Conservation (phyloP, 768 basidiomycete species). For the Rhizopogon roseolus region DNA sequence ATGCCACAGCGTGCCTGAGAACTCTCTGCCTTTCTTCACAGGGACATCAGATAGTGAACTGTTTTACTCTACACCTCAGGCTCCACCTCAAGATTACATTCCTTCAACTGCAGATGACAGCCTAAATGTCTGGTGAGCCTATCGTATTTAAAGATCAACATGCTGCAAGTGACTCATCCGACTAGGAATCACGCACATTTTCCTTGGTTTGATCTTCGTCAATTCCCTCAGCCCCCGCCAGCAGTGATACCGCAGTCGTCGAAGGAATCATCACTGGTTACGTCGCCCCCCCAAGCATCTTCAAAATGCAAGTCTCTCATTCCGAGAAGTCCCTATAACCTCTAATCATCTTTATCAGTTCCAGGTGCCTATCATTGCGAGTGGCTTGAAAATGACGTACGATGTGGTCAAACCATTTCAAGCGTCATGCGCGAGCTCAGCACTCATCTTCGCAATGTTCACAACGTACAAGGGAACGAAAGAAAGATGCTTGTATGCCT, state of each 20-base stretch:
- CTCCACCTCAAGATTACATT: neutral
- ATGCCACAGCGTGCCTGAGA: neutral
- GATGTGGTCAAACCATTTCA: constrained; percentile 16
- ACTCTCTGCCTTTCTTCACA: neutral
- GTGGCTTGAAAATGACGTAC: constrained; percentile 15
- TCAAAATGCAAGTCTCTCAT: neutral
- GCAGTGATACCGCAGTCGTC: neutral
- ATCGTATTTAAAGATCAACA: too few relatives aligned
- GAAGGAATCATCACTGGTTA: neutral
- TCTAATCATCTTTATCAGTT: neutral
- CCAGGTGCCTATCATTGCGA: constrained; percentile 9
- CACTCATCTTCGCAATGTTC: constrained; percentile 15
- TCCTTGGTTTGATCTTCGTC: neutral
- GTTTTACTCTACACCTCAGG: neutral
- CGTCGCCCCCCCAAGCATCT: neutral
- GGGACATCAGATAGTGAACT: neutral
- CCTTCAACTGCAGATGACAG: neutral
- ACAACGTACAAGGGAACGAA: constrained; percentile 18
- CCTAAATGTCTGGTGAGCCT: neutral
- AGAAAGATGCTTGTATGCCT: constrained; percentile 10
- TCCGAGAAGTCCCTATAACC: neutral
- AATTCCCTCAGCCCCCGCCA: neutral
- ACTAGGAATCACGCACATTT: neutral
- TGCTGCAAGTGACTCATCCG: neutral
- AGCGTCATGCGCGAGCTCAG: constrained; percentile 18